Evolutionary conservation across 2,329 filamentous ascomycete species (phyloP).

Genomic region (Fusarium sp.): DNA sequence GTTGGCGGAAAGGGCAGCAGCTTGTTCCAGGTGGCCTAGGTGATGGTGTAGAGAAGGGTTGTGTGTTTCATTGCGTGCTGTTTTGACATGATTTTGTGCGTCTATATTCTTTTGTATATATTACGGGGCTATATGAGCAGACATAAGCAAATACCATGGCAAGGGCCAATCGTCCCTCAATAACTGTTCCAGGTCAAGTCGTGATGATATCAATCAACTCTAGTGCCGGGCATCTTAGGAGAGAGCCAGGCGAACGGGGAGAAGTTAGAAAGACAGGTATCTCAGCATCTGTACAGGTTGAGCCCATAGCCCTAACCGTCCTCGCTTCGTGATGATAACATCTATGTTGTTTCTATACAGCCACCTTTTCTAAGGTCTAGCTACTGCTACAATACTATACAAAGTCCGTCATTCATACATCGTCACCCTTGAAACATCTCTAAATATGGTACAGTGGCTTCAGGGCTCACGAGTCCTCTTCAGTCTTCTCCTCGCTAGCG

Average conservation of each 20-base stretch:
- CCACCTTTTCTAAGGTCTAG: conserved; percentile 22
- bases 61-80: neutral
- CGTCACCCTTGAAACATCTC: conserved; percentile 9
- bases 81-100: neutral
- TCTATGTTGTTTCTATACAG: conserved; percentile 18
- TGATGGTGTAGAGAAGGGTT: neutral
- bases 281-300: neutral
- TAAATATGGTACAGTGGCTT: conserved; percentile 9
- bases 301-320: neutral
- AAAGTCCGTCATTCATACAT: conserved; percentile 38
- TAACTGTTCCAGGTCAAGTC: neutral
- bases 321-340: neutral
- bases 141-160: neutral
- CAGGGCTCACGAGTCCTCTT: conserved; percentile 11
- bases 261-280: neutral
- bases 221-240: accelerated
- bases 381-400: conserved; percentile 41
- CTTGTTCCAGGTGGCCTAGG: conserved; percentile 35
- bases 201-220: neutral
- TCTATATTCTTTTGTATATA: conserved; percentile 21
- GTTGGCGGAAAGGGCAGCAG: conserved; percentile 31
- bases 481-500: neutral
- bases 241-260: neutral
- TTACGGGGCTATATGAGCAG: conserved; percentile 5
- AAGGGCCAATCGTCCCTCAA: neutral